A percentile compares a stretch with the other conserved stretches of the same genome.
Conservation (phyloP, 164 flowering plant species). For the Paratinospora sagittata region DNA sequence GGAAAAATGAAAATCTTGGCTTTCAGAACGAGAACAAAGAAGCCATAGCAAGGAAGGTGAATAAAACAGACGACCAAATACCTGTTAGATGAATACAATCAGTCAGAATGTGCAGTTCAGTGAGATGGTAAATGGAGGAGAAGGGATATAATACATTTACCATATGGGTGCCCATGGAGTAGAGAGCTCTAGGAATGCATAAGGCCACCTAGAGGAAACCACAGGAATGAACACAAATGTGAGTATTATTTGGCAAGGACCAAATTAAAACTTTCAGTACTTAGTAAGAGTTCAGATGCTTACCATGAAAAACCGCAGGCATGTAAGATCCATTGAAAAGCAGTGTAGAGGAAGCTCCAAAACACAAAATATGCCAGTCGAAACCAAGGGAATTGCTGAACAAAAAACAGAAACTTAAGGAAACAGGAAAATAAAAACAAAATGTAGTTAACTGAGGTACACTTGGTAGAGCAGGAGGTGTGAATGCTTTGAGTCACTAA, state of each 20-base stretch:
- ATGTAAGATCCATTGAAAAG: slow-evolving; percentile 67
- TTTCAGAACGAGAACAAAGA: slow-evolving; percentile 33
- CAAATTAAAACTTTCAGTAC: not conserved
- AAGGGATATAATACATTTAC: slow-evolving; percentile 24
- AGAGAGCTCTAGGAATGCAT: slow-evolving; percentile 70
- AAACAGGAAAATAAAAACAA: not conserved
- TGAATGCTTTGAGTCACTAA: too few species aligned
- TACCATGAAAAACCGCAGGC: slow-evolving; percentile 61
- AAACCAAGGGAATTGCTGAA: slow-evolving; percentile 65
- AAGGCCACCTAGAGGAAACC: slow-evolving; percentile 70
- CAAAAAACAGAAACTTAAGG: not conserved
- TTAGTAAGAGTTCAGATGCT: slow-evolving; percentile 7
- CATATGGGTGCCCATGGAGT: slow-evolving; percentile 75
- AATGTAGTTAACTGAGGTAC: not conserved
- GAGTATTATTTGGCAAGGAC: not conserved
- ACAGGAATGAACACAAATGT: slow-evolving; percentile 8
- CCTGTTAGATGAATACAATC: slow-evolving; percentile 28
- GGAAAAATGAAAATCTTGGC: slow-evolving; percentile 36
- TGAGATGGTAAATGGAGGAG: not conserved
- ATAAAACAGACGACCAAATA: slow-evolving; percentile 43
- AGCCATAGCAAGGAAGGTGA: slow-evolving; percentile 58
- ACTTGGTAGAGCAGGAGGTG: not conserved
- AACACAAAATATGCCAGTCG: slow-evolving; percentile 52
- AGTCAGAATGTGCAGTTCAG: not conserved
- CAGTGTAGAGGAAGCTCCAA: slow-evolving; percentile 52